Base-by-base conservation (phyloP, 345 rosid genomes). In the Brassica rapa region DNA sequence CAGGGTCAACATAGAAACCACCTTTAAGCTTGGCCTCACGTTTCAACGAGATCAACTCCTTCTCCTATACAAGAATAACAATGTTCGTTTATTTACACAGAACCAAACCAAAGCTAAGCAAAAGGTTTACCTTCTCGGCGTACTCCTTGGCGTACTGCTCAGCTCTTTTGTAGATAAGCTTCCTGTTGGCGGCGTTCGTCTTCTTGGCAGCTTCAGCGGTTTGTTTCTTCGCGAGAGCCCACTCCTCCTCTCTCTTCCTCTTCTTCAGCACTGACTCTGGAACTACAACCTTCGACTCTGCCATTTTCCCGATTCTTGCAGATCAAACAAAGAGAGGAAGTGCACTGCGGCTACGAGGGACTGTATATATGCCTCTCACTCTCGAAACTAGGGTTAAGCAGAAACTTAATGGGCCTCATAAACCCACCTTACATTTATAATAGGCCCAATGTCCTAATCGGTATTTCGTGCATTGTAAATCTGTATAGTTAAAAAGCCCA, bases 241-340 rank as follows among this genome's bases (percentile, higher is more conserved):
- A 80, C 76, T 77, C 90, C 27, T 85, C 93, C 11, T 78, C 84
- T 61, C 95, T 93, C 89, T 93, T 91, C 71, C 84, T 80, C 88
- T 90, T 92, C 88, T 91, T 93, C 87, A 93, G 56, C 23, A 89
- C 88, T 0, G 98, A 90, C 84, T 93, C 98, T 0, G 97, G 98
- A 55, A 91, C 68, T 24, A 88, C 83, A 35, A 66, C 70, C 81
- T 81, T 81, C 6, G 83, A 71, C 53, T 66, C 83, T 0, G 37
- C 55, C 83, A 81, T 81, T 76, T 70, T 5, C 7, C 29, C 8
- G 77, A 25, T 57, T 73, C 74, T 72, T 80, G 55, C 72, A 70
- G 1, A 71, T 41, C 37, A 68, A 64, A 19, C 19, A 2, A 29
- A 14, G 15, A 8, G 16, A 49, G 56, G 56, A 5, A 49, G 2